Evolutionary conservation across 2,329 filamentous ascomycete genomes (phyloP).

Genomic region (Fusarium sp.): DNA sequence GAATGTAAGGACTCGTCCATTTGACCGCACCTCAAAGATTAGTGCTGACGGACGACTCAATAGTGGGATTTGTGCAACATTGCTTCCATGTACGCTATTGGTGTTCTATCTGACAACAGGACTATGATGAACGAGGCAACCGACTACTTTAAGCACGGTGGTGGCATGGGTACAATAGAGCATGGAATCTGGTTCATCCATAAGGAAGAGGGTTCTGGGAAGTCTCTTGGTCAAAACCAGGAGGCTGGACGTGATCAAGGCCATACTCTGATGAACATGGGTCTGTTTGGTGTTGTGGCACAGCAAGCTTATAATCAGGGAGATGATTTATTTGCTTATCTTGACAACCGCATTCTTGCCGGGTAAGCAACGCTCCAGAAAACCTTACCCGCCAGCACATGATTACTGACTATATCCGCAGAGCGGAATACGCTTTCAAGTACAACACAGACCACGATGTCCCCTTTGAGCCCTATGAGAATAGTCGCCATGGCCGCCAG

Average conservation of each 20-base stretch:
- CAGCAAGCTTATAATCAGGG: constrained; percentile 39
- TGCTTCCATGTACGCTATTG: constrained; percentile 30
- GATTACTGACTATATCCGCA: neutral
- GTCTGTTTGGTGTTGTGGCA: constrained; percentile 15
- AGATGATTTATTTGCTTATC: constrained; percentile 32
- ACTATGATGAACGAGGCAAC: constrained; percentile 18
- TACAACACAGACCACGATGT: constrained; percentile 39
- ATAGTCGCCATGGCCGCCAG: constrained; percentile 26
- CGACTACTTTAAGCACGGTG: constrained; percentile 33
- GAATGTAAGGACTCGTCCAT: constrained; percentile 3
- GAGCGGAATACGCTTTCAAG: constrained; percentile 33
- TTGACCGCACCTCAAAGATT: too few species aligned
- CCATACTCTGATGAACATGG: constrained; percentile 19
- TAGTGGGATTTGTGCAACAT: constrained; percentile 37
- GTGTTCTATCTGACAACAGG: constrained; percentile 21
- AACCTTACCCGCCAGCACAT: fast-evolving
- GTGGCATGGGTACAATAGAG: constrained; percentile 18
- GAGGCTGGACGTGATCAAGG: constrained; percentile 40
- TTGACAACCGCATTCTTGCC: constrained; percentile 37
- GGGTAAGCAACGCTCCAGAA: constrained; percentile 21
- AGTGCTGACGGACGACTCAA: constrained; percentile 16
- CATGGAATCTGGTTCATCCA: constrained; percentile 23
- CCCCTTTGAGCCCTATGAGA: constrained; percentile 37
- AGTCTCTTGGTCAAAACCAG: constrained; percentile 22
- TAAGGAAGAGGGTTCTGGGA: constrained; percentile 18